These are phyloP conservation scores for Mycena pura DNA, from an alignment of 768 basidiomycete genomes.

Conservation along the genomic window DNA sequence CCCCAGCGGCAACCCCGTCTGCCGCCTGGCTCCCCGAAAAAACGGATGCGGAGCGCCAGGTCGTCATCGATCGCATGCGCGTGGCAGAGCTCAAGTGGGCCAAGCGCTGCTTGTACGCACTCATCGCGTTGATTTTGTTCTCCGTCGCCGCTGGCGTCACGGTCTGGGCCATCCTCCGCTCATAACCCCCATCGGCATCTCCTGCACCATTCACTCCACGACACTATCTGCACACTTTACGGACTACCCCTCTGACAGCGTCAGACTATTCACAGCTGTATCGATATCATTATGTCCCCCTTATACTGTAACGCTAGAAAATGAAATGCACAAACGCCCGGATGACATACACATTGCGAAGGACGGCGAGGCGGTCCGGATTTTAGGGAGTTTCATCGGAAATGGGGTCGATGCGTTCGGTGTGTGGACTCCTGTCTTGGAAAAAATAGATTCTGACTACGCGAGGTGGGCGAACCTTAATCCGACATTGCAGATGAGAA, in stretches of 20 bases:
- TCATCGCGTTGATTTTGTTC: slow-evolving; percentile 52
- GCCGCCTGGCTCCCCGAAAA: slow-evolving; percentile 63
- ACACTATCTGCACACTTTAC: slow-evolving; percentile 1
- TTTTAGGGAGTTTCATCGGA: no score
- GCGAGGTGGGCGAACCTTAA: no score
- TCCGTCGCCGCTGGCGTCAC: slow-evolving; percentile 38
- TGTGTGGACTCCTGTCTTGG: no score
- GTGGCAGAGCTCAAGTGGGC: slow-evolving; percentile 63
- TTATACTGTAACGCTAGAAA: slow-evolving; percentile 12
- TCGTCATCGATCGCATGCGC: slow-evolving; percentile 55
- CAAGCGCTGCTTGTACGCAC: slow-evolving; percentile 59
- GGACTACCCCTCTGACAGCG: slow-evolving; percentile 17
- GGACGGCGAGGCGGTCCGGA: no score
- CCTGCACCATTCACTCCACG: background rate
- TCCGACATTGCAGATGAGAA: no score
- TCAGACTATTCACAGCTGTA: slow-evolving; percentile 21
- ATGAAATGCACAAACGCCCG: no score
- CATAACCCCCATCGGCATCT: slow-evolving; percentile 14
- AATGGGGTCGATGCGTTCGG: no score
- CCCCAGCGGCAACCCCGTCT: slow-evolving; percentile 36
- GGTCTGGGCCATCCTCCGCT: slow-evolving; percentile 39
- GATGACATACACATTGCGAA: no score
- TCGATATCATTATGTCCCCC: slow-evolving; percentile 21
- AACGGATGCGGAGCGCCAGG: slow-evolving; percentile 55
- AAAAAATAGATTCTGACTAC: no score